Percentiles rank a stretch among this genome's conserved stretches.
Evolutionary conservation across 2,329 filamentous ascomycete species (phyloP).

Genomic region (Colletotrichum cuscutae): DNA sequence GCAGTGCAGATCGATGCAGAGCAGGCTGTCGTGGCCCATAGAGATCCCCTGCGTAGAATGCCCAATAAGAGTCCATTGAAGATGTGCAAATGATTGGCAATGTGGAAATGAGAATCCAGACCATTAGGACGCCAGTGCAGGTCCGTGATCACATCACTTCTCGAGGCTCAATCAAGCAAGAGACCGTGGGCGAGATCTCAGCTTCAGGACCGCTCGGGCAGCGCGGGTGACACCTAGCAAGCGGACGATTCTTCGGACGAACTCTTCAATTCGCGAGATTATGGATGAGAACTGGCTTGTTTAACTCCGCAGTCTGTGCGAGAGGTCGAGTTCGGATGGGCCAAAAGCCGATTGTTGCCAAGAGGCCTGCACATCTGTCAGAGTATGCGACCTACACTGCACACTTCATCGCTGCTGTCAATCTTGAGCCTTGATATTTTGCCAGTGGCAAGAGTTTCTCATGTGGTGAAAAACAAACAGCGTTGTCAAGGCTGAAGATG

Average conservation of each 20-base stretch:
- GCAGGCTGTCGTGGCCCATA: neutral
- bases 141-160: neutral
- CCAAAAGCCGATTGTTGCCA: neutral
- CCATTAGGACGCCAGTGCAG: neutral
- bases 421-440: neutral
- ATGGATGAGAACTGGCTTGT: neutral
- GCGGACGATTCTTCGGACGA: neutral
- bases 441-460: neutral
- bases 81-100: neutral
- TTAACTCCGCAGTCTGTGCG: constrained; percentile 6
- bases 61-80: neutral
- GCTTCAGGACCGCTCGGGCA: neutral
- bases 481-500: neutral
- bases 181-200: neutral
- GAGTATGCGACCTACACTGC: too few species aligned
- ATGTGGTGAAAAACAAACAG: neutral
- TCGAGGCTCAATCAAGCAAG: neutral
- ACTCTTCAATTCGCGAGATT: neutral
- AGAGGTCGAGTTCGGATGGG: neutral
- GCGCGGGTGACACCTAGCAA: neutral
- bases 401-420: neutral
- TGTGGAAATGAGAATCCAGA: constrained; percentile 27
- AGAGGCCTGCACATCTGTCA: neutral
- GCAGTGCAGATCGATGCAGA: neutral
- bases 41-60: neutral